Percentiles rank a stretch among this genome's conserved stretches.
These are phyloP conservation scores for Aureobasidium subglaciale DNA, from an alignment of 2,329 filamentous ascomycete species.

Conservation along the genomic window DNA sequence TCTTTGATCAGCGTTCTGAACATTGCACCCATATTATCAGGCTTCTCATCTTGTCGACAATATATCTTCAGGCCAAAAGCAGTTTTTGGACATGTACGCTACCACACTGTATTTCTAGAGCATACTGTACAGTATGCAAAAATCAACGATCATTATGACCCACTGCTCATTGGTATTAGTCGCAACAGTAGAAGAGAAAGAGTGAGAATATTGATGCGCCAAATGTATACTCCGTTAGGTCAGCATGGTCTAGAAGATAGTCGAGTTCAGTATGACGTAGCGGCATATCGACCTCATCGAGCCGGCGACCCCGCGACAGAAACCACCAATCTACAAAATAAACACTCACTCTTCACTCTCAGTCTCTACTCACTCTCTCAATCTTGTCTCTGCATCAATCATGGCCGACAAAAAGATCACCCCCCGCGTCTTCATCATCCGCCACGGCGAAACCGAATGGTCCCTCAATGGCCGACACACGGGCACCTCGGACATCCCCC, in stretches of 20 bases:
- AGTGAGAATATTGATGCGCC: too few species aligned
- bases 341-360: slow-evolving; percentile 21
- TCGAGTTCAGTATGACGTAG: too few species aligned
- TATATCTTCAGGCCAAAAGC: background rate
- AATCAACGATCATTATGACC: background rate
- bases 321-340: background rate
- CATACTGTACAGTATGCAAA: background rate
- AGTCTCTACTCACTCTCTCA: too few species aligned
- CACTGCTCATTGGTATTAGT: background rate
- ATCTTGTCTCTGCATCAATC: too few species aligned
- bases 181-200: too few species aligned
- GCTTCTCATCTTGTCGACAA: background rate
- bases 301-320: background rate
- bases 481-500: slow-evolving; percentile 73
- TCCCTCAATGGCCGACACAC: slow-evolving; percentile 76
- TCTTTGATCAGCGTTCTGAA: background rate
- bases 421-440: slow-evolving; percentile 49
- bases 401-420: slow-evolving; percentile 26
- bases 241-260: too few species aligned
- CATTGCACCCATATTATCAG: background rate
- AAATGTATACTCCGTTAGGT: too few species aligned
- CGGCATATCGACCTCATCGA: background rate
- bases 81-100: background rate
- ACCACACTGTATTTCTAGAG: background rate
- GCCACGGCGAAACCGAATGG: slow-evolving; percentile 95